Conservation (phyloP, 768 basidiomycete species). For the Baorangia bicolor region DNA sequence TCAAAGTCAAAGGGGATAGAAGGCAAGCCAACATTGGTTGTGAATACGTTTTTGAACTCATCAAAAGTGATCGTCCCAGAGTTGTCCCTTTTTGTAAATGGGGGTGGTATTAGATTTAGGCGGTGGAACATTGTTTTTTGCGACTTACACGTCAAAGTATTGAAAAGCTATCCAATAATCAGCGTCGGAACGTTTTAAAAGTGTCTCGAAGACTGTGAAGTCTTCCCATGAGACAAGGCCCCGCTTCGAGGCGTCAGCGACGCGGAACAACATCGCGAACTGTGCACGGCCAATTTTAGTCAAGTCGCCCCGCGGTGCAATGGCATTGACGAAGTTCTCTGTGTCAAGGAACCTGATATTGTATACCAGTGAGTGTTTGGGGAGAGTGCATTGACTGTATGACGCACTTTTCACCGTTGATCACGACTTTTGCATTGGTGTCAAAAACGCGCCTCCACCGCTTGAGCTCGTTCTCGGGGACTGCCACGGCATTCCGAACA, state of each 20-base stretch:
- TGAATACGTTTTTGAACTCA: conserved; percentile 92
- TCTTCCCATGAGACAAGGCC: conserved; percentile 92
- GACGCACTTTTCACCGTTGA: conserved; percentile 80
- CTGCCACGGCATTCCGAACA: conserved; percentile 65
- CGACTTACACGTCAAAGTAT: conserved; percentile 90
- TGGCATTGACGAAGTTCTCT: conserved; percentile 92
- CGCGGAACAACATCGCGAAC: conserved; percentile 86
- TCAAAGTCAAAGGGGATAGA: conserved; percentile 95
- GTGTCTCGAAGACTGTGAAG: conserved; percentile 92
- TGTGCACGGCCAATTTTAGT: conserved; percentile 84
- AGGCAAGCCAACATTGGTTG: conserved; percentile 71
- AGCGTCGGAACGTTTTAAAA: conserved; percentile 91
- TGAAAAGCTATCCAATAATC: conserved; percentile 97
- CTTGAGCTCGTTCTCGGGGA: conserved; percentile 80
- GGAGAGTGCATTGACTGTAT: conserved; percentile 12
- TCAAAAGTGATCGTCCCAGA: conserved; percentile 93
- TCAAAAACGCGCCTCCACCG: conserved; percentile 92
- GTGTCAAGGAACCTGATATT: conserved; percentile 74
- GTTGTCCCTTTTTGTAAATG: conserved; percentile 56
- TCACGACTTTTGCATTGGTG: conserved; percentile 65
- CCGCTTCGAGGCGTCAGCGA: conserved; percentile 76
- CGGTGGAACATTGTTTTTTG: neutral
- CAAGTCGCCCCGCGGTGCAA: conserved; percentile 84
- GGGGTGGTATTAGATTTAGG: conserved; percentile 6
- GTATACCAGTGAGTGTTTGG: conserved; percentile 13